Evolutionary conservation across 352 stramenopile genomes (phyloP).

Genomic region (Globisporangium polare): DNA sequence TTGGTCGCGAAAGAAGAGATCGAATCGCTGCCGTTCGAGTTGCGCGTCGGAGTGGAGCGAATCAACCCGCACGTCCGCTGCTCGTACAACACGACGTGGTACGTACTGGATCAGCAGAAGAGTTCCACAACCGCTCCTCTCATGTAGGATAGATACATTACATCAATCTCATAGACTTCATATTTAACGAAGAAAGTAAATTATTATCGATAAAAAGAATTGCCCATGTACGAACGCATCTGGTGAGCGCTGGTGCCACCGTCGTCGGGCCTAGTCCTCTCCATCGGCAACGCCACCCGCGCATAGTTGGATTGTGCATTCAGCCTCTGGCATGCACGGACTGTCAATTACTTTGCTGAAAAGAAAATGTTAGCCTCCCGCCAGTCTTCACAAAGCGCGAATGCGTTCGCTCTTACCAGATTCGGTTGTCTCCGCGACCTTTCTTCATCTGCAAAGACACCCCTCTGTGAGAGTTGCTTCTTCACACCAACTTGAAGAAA

Average conservation of each 20-base stretch:
- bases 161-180: conserved; percentile 19
- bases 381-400: background rate
- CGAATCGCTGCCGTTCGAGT: conserved; percentile 50
- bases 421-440: conserved; percentile 86
- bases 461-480: background rate
- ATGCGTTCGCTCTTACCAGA: conserved; percentile 43
- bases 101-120: conserved; percentile 46
- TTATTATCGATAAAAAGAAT: conserved; percentile 22
- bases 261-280: conserved; percentile 34
- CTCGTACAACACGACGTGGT: conserved; percentile 67
- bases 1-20: conserved; percentile 38
- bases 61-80: conserved; percentile 70
- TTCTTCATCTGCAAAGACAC: conserved; percentile 75
- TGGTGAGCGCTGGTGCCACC: background rate
- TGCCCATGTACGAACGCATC: background rate
- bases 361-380: conserved; percentile 7
- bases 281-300: conserved; percentile 57
- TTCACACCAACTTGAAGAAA: conserved; percentile 5
- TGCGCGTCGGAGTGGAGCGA: conserved; percentile 57
- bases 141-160: conserved; percentile 28
- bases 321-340: conserved; percentile 82
- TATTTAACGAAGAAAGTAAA: conserved; percentile 50
- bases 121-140: conserved; percentile 29
- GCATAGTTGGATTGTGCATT: conserved; percentile 75
- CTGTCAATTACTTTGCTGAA: conserved; percentile 81